Conservation (phyloP, 305 asterid genomes). For the Solanum hybrid region DNA sequence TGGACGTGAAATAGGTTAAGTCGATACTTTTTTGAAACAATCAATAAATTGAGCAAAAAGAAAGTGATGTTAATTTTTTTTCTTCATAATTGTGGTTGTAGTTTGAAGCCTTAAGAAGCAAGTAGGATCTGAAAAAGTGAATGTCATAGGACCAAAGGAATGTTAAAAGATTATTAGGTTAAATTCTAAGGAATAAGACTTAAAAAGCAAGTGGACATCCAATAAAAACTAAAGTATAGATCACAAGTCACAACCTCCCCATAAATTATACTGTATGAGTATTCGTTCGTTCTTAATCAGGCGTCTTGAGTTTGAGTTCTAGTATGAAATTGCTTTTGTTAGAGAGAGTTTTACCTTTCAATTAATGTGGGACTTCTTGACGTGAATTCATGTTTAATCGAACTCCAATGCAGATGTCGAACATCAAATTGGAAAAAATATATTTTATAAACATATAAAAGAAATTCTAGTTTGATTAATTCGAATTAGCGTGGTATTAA, state of each 20-base stretch:
- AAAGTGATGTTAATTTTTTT: too few relatives aligned
- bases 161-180: not conserved
- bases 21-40: not conserved
- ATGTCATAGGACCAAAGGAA: not conserved
- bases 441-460: not conserved
- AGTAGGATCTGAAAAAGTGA: not conserved
- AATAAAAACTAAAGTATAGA: too few relatives aligned
- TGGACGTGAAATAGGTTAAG: not conserved
- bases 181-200: not conserved
- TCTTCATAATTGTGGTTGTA: not conserved
- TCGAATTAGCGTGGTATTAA: accelerated
- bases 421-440: accelerated
- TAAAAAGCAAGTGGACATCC: not conserved
- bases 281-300: accelerated
- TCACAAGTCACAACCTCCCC: too few relatives aligned
- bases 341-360: not conserved
- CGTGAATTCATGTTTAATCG: accelerated
- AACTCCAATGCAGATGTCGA: accelerated
- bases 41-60: too few relatives aligned
- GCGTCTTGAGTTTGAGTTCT: accelerated
- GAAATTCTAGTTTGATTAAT: accelerated
- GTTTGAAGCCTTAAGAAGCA: not conserved
- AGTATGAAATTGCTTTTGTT: not conserved
- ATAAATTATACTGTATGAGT: too few relatives aligned
- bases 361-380: not conserved